Base-by-base conservation (phyloP, 805 yeast genomes). In the Kodamaea kaohsiungensis region DNA sequence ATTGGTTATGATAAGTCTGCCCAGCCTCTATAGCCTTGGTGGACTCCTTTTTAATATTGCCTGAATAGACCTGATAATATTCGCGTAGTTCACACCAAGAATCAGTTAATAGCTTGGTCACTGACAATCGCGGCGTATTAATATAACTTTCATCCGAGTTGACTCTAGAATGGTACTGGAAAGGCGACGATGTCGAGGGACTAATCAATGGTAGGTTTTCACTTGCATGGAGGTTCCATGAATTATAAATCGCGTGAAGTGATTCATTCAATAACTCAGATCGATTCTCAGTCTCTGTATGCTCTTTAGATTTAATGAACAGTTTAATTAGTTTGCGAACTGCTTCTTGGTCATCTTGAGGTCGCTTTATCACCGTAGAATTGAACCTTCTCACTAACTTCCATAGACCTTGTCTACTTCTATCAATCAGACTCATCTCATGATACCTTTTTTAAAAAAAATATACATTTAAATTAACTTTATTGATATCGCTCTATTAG, bases 1-100 rank as follows among this genome's bases (percentile, higher is more conserved):
- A 65, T 33, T 60, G 60, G 27, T 64, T 63, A 65, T 88, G 92
- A 3, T 71, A 71, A 30, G 59, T 61, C 4, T 68, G 63, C 0
- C 93, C 93, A 10, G 69, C 58, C 2, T 54, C 53, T 75, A 86
- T 77, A 2, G 79, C 75, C 2, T 56, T 59, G 3, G 78, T 79
- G 18, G 18, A 67, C 66, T 33, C 60, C 52, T 43, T 55, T 43
- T 1, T 61, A 61, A 1, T 65, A 5, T 77, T 69, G 17, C 77
- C 76, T 0, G 85, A 70, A 59, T 80, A 87, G 0, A 83, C 63
- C 19, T 77, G 75, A 63, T 83, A 88, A 55, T 79, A 75, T 16
- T 71, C 75, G 42, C 83, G 70, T 46, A 88, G 68, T 65, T 88
- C 93, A 71, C 95, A 88, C 89, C 91, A 88, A 13, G 77, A 67